Conservation (phyloP, 345 rosid species). For the Pelargonium nanum region DNA sequence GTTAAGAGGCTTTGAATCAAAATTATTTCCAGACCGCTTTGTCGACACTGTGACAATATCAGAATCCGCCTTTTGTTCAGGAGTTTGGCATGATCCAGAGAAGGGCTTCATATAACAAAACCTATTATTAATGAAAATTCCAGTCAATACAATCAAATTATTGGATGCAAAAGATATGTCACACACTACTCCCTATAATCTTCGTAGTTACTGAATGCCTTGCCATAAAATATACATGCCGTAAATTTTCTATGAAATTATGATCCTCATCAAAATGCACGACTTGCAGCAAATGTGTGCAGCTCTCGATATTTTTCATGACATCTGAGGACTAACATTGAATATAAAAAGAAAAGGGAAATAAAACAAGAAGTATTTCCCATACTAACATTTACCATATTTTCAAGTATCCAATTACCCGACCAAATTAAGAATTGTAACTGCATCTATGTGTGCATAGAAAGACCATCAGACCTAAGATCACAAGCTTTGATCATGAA, state of each 20-base stretch:
- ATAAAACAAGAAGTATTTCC: background rate
- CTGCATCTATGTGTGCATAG: background rate
- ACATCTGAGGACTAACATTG: background rate
- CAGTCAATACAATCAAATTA: background rate
- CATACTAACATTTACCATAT: background rate
- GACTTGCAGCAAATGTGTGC: background rate
- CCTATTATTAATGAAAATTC: slow-evolving; percentile 9
- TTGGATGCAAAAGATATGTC: background rate
- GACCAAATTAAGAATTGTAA: background rate
- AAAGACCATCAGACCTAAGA: no score
- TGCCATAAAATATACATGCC: no score
- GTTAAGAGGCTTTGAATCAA: background rate
- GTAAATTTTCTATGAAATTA: no score
- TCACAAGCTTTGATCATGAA: background rate
- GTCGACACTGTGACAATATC: slow-evolving; percentile 21
- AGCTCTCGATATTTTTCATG: background rate
- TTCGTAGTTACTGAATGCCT: background rate
- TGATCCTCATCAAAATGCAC: background rate
- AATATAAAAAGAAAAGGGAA: no score
- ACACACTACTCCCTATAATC: background rate
- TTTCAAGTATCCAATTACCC: background rate
- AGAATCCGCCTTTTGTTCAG: slow-evolving; percentile 14
- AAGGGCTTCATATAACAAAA: slow-evolving; percentile 30
- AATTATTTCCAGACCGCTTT: slow-evolving; percentile 17
- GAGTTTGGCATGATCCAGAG: slow-evolving; percentile 17